phyloP scores from a whole-genome alignment of 805 yeast genomes.

The Saturnispora halmiae region DNA sequence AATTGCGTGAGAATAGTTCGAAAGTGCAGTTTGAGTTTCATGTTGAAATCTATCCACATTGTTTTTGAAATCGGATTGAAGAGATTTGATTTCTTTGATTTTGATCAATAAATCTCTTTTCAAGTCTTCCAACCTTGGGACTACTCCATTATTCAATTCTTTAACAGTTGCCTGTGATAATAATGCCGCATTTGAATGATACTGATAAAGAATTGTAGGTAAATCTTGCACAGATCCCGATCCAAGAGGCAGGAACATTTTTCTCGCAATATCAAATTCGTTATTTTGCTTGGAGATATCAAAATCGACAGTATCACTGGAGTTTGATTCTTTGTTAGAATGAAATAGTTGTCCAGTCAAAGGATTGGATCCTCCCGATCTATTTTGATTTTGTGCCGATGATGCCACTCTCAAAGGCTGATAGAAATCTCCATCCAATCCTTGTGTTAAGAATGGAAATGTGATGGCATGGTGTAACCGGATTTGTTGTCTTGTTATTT shows the following conservation, averaged over 20 bases:
- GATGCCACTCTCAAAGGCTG: conserved; percentile 28
- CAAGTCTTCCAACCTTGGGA: conserved; percentile 60
- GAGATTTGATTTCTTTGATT: conserved; percentile 75
- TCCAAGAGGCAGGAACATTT: conserved; percentile 69
- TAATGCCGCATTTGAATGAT: conserved; percentile 49
- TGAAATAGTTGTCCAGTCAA: conserved; percentile 12
- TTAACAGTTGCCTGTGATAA: conserved; percentile 49
- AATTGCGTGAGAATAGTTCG: conserved; percentile 48
- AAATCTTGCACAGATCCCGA: conserved; percentile 76
- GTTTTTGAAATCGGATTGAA: conserved; percentile 79
- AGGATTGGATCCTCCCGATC: conserved; percentile 2
- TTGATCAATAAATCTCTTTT: conserved; percentile 72
- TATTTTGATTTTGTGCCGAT: conserved; percentile 6
- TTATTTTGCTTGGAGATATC: conserved; percentile 21
- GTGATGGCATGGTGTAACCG: conserved; percentile 72
- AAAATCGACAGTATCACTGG: conserved; percentile 11
- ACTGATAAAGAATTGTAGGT: conserved; percentile 51
- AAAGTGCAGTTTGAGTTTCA: conserved; percentile 50
- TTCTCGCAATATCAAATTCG: conserved; percentile 30
- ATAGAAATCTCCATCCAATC: conserved; percentile 31
- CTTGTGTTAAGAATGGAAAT: conserved; percentile 41
- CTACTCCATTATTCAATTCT: conserved; percentile 50
- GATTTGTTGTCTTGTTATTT: conserved; percentile 72
- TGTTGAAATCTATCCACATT: conserved; percentile 60
- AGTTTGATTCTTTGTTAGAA: conserved; percentile 8